Evolutionary conservation across 495 filamentous ascomycete genomes (phyloP).

Genomic region (Aspergillus mulundensis): DNA sequence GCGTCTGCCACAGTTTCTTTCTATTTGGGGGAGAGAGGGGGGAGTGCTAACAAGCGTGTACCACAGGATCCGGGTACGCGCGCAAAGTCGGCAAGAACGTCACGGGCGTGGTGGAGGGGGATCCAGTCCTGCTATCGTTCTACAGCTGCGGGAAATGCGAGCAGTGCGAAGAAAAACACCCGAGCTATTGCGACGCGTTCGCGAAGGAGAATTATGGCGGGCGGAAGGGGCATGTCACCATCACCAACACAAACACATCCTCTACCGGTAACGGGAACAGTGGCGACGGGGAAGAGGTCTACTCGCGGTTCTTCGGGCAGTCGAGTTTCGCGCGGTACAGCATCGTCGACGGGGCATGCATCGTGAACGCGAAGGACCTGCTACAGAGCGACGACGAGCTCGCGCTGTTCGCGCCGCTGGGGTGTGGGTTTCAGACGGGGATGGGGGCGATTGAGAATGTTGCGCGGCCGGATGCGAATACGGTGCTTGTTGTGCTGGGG

Average conservation of each 20-base stretch:
- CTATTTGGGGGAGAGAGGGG: too few relatives aligned
- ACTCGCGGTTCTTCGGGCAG: conserved; percentile 37
- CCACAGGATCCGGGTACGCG: conserved; percentile 37
- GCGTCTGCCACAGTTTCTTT: not conserved
- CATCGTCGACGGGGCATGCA: conserved; percentile 19
- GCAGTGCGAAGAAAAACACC: conserved; percentile 19
- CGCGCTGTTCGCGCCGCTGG: conserved; percentile 35
- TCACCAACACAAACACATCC: not conserved
- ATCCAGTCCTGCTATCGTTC: conserved; percentile 45
- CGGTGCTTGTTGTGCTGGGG: conserved; percentile 30
- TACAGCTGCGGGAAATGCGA: conserved; percentile 34
- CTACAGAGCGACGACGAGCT: conserved; percentile 23
- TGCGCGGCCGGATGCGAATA: conserved; percentile 11
- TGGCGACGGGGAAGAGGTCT: conserved; percentile 2
- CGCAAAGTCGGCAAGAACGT: conserved; percentile 35
- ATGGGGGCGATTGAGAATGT: conserved; percentile 33
- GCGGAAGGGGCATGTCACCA: conserved; percentile 5
- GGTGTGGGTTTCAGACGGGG: conserved; percentile 44
- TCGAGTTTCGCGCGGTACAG: conserved; percentile 33
- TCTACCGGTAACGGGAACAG: not conserved
- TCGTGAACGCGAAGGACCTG: conserved; percentile 25
- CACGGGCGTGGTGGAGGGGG: conserved; percentile 34
- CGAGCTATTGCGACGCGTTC: conserved; percentile 30
- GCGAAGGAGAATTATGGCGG: conserved; percentile 32
- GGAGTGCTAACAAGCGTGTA: too few relatives aligned